Conservation (phyloP, 345 rosid species). For the Eutrema japonicum region DNA sequence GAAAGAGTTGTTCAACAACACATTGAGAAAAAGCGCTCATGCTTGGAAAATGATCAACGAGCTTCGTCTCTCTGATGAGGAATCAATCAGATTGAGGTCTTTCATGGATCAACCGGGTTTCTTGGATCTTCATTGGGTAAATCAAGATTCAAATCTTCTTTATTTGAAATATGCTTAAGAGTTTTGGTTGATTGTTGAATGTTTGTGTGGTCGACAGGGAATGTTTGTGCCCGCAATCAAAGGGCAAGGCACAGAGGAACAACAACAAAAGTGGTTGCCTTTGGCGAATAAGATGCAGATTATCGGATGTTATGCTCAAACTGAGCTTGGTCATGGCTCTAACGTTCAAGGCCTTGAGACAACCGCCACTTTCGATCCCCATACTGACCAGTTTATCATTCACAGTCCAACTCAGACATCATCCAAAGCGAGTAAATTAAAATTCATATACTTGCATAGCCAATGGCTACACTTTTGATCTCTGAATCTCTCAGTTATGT, state of each 20-base stretch:
- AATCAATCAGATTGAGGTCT: slow-evolving; percentile 56
- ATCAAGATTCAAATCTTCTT: slow-evolving; percentile 33
- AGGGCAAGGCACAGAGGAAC: slow-evolving; percentile 94
- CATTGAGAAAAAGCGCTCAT: slow-evolving; percentile 68
- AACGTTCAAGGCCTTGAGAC: slow-evolving; percentile 98
- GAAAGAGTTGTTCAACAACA: slow-evolving; percentile 85
- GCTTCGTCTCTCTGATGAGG: slow-evolving; percentile 81
- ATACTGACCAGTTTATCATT: slow-evolving; percentile 78
- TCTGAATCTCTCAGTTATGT: slow-evolving; percentile 5
- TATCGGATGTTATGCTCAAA: slow-evolving; percentile 95
- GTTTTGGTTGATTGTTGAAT: slow-evolving; percentile 50
- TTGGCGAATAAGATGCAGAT: slow-evolving; percentile 87
- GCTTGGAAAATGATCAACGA: slow-evolving; percentile 80
- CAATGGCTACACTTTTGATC: neutral
- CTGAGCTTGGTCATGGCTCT: slow-evolving; percentile 99
- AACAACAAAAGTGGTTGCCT: slow-evolving; percentile 87
- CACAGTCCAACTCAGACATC: slow-evolving; percentile 93
- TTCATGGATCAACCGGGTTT: slow-evolving; percentile 80
- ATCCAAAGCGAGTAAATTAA: slow-evolving; percentile 61
- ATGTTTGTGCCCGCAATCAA: slow-evolving; percentile 93
- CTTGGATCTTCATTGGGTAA: slow-evolving; percentile 91
- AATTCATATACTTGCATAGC: no score
- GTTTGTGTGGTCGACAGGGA: slow-evolving; percentile 50
- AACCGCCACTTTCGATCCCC: slow-evolving; percentile 85
- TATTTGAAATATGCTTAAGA: slow-evolving; percentile 46